These are phyloP conservation scores for Hysterium pulicare DNA, from an alignment of 2,329 filamentous ascomycete species.

Conservation along the genomic window DNA sequence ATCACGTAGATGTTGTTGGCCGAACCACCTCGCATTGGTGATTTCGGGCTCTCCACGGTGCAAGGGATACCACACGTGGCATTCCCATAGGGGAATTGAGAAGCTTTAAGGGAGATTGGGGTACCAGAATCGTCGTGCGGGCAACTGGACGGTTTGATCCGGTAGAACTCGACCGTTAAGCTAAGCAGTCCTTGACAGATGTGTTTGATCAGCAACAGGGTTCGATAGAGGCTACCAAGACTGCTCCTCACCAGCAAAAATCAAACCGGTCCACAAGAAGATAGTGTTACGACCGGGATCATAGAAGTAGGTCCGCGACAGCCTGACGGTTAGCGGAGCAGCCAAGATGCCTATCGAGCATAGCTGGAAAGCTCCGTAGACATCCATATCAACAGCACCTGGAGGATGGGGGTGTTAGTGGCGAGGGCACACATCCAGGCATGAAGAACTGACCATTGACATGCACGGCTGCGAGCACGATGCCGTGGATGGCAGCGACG, in stretches of 20 bases:
- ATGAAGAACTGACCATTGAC: slow-evolving; percentile 48
- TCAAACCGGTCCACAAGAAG: slow-evolving; percentile 61
- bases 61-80: slow-evolving; percentile 52
- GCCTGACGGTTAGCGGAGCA: slow-evolving; percentile 59
- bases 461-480: slow-evolving; percentile 59
- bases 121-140: slow-evolving; percentile 37
- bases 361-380: slow-evolving; percentile 65
- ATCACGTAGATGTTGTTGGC: slow-evolving; percentile 63
- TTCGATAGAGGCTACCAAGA: not conserved
- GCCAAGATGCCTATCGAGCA: slow-evolving; percentile 64
- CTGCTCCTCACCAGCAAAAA: slow-evolving; percentile 55
- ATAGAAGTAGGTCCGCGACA: slow-evolving; percentile 63
- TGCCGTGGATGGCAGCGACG: slow-evolving; percentile 61
- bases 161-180: slow-evolving; percentile 63
- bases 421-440: slow-evolving; percentile 1
- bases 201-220: slow-evolving; percentile 4
- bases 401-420: slow-evolving; percentile 8
- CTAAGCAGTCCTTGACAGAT: slow-evolving; percentile 56
- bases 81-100: slow-evolving; percentile 46
- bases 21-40: slow-evolving; percentile 53
- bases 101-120: slow-evolving; percentile 32
- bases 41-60: slow-evolving; percentile 49
- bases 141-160: slow-evolving; percentile 48
- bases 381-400: slow-evolving; percentile 66
- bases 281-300: slow-evolving; percentile 63